Base-by-base conservation (phyloP, 441 rosid genomes). In the Raphanus hybrid region DNA sequence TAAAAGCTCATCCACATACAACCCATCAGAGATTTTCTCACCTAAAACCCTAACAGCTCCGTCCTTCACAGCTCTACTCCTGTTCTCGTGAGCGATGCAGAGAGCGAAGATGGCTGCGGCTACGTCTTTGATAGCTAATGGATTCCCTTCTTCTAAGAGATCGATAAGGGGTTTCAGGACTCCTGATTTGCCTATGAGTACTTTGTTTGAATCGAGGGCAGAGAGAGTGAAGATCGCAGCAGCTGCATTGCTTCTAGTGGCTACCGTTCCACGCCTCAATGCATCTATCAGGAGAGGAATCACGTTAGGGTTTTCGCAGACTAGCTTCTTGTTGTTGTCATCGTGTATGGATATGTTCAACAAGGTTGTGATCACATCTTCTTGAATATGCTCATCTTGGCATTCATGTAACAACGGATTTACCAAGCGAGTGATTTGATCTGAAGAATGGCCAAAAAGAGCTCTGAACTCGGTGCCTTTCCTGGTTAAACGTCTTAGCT, bases 271-370 rank as follows among this genome's bases (percentile, higher is more conserved):
- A 6, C 87, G 77, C 70, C 80, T 87, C 75, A 95, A 61, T 45
- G 97, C 90, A 62, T 90, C 90, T 61, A 89, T 84, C 37, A 95
- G 87, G 55, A 89, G 82, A 68, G 96, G 92, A 70, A 95, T 88
- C 15, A 87, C 98, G 18, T 70, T 62, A 0, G 96, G 92, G 66
- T 88, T 90, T 75, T 93, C 97, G 4, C 95, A 93, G 27, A 92
- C 97, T 0, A 89, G 87, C 83, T 90, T 92, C 88, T 95, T 95
- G 84, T 93, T 95, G 80, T 72, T 88, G 81, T 95, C 99, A 41
- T 95, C 98, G 27, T 91, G 97, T 81, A 95, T 95, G 0, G 98
- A 89, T 37, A 95, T 89, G 76, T 95, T 95, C 77, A 93, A 70
- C 12, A 95, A 80, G 1, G 97, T 90, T 3, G 99, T 95, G 75